A percentile compares a stretch with the other conserved stretches of the same genome.
Evolutionary conservation across 2,329 filamentous ascomycete genomes (phyloP).

Genomic region (Calonectria naviculata): DNA sequence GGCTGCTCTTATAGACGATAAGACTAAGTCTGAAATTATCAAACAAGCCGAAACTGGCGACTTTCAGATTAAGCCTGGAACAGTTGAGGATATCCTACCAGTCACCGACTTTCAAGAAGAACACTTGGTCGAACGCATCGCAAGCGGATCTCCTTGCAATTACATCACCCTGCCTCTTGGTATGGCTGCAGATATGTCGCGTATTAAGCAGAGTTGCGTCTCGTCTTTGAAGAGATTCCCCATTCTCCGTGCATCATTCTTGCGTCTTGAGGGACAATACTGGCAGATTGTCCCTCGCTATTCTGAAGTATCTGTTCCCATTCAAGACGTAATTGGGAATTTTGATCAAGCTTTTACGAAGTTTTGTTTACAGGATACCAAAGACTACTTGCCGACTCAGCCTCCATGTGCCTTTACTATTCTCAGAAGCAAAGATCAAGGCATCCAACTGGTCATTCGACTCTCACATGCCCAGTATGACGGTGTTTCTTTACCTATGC

Average conservation of each 20-base stretch:
- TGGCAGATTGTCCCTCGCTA: conserved; percentile 35
- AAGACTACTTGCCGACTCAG: neutral
- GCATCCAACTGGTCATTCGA: conserved; percentile 31
- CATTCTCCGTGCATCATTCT: conserved; percentile 37
- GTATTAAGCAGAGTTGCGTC: neutral
- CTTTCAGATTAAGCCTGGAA: neutral
- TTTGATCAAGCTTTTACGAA: conserved; percentile 20
- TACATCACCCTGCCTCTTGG: conserved; percentile 38
- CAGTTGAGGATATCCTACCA: conserved; percentile 30
- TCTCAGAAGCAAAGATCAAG: conserved; percentile 27
- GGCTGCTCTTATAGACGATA: neutral
- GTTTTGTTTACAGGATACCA: conserved; percentile 20
- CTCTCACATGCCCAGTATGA: conserved; percentile 62
- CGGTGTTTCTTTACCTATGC: conserved; percentile 54
- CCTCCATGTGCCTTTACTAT: conserved; percentile 30
- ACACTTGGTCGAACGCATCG: neutral
- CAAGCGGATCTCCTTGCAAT: conserved; percentile 28
- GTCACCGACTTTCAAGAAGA: conserved; percentile 30
- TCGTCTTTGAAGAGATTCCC: conserved; percentile 26
- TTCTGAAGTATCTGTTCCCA: conserved; percentile 17
- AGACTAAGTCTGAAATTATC: neutral
- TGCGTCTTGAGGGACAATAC: conserved; percentile 23
- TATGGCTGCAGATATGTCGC: conserved; percentile 22
- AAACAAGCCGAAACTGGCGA: neutral
- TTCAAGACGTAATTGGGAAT: conserved; percentile 19